Conservation (phyloP, 257 asterid species). For the Solanum clarkiae region DNA sequence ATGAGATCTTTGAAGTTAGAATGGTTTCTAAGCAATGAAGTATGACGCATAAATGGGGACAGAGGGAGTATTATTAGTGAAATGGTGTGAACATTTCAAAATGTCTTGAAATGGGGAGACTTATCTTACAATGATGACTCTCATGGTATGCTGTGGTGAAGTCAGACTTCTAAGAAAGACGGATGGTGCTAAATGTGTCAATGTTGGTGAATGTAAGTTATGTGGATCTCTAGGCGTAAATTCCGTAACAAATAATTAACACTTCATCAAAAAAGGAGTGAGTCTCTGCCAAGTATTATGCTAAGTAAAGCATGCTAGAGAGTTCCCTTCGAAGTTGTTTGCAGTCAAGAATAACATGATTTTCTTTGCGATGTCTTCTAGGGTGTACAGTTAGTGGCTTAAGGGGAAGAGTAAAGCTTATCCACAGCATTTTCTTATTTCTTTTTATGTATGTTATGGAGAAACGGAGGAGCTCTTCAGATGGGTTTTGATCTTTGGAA, state of each 20-base stretch:
- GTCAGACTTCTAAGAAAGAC: not conserved
- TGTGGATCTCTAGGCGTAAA: not conserved
- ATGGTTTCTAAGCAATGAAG: not conserved
- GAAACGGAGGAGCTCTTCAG: not conserved
- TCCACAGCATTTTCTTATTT: not conserved
- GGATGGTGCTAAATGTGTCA: not conserved
- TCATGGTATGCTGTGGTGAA: not conserved
- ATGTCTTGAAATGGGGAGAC: not conserved
- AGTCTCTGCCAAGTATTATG: not conserved
- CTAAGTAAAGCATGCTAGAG: not conserved
- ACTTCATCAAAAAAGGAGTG: not conserved
- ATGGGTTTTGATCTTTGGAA: not conserved
- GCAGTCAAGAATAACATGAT: not conserved
- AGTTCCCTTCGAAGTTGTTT: not conserved
- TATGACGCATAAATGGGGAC: not conserved
- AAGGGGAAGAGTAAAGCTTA: not conserved
- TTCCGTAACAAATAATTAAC: not conserved
- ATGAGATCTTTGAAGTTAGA: not conserved
- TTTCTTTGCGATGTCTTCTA: not conserved
- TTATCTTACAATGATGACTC: not conserved
- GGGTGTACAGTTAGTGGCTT: not conserved
- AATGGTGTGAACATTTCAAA: not conserved
- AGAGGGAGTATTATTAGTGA: not conserved
- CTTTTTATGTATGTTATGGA: not conserved
- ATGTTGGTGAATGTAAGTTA: not conserved